Evolutionary conservation across 2,329 filamentous ascomycete genomes (phyloP).

Genomic region (Torrubiellomyces zombiae): DNA sequence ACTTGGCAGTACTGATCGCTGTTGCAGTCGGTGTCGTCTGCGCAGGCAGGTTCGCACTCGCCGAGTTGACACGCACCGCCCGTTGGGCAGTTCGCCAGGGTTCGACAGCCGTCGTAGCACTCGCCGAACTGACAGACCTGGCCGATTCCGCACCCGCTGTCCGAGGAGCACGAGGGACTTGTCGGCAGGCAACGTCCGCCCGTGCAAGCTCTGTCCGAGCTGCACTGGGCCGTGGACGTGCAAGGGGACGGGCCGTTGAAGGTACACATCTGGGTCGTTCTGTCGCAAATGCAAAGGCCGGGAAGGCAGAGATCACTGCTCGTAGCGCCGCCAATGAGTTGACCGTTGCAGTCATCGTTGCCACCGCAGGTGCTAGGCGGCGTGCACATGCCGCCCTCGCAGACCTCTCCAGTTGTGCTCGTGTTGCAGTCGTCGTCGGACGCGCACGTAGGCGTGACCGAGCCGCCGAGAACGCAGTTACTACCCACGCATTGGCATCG

Average conservation of each 20-base stretch:
- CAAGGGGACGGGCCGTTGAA: slow-evolving; percentile 1
- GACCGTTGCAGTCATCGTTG: slow-evolving; percentile 2
- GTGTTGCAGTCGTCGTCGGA: slow-evolving; percentile 2
- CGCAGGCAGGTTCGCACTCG: slow-evolving; percentile 4
- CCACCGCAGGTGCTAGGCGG: slow-evolving; percentile 1
- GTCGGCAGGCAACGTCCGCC: slow-evolving; percentile 3
- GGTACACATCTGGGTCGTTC: slow-evolving; percentile 2
- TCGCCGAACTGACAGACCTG: slow-evolving; percentile 4
- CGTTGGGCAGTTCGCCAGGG: slow-evolving; percentile 1
- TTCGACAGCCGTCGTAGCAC: slow-evolving; percentile 1
- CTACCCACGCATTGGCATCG: slow-evolving; percentile 6
- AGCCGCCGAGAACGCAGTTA: slow-evolving; percentile 3
- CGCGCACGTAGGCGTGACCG: background rate
- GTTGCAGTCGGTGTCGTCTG: slow-evolving; percentile 1
- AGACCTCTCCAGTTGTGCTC: slow-evolving; percentile 1
- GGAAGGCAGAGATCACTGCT: slow-evolving; percentile 2
- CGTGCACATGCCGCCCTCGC: slow-evolving; percentile 3
- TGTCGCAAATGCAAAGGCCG: slow-evolving; percentile 2
- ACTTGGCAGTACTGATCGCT: slow-evolving; percentile 4
- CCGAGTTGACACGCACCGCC: slow-evolving; percentile 4
- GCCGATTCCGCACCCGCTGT: slow-evolving; percentile 1
- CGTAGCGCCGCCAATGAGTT: background rate
- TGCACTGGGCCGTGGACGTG: slow-evolving; percentile 1
- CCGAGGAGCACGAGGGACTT: slow-evolving; percentile 2
- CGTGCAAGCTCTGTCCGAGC: slow-evolving; percentile 1